Conservation (phyloP, 192 early-diverging fungal genomes). For the Thoreauomyces humboldtii region DNA sequence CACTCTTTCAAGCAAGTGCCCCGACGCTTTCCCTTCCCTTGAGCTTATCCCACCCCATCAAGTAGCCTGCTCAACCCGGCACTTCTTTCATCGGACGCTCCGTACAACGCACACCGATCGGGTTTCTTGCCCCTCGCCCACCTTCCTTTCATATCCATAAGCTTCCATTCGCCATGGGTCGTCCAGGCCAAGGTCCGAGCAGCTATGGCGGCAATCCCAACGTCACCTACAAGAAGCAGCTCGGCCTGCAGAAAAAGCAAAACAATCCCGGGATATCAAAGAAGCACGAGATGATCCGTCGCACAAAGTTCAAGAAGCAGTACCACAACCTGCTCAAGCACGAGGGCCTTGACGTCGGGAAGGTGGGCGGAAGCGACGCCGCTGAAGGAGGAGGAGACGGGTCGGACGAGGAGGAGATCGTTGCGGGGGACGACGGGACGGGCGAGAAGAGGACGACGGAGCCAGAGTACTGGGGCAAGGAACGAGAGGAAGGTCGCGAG, state of each 20-base stretch:
- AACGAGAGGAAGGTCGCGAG: too few relatives aligned
- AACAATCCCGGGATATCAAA: slow-evolving; percentile 21
- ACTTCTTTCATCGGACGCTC: too few relatives aligned
- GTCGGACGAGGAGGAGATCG: background rate
- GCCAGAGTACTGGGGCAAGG: too few relatives aligned
- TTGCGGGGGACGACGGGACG: background rate
- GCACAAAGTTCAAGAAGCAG: slow-evolving; percentile 32
- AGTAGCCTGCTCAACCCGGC: too few relatives aligned
- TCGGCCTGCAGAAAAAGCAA: slow-evolving; percentile 4
- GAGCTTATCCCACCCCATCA: too few relatives aligned
- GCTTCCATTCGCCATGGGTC: too few relatives aligned
- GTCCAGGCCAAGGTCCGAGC: too few relatives aligned
- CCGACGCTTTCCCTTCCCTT: too few relatives aligned
- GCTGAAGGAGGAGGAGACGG: slow-evolving; percentile 8
- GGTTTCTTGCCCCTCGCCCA: too few relatives aligned
- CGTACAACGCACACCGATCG: too few relatives aligned
- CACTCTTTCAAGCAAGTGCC: too few relatives aligned
- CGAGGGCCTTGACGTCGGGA: slow-evolving; percentile 9
- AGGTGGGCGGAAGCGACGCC: background rate
- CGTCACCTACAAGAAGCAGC: background rate
- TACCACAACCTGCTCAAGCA: slow-evolving; percentile 27
- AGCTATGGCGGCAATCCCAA: background rate
- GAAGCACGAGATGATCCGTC: slow-evolving; percentile 29
- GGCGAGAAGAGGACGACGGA: background rate
- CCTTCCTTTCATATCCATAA: too few relatives aligned